Conservation (phyloP, 768 basidiomycete species). For the Xerocomellus amylosporus region DNA sequence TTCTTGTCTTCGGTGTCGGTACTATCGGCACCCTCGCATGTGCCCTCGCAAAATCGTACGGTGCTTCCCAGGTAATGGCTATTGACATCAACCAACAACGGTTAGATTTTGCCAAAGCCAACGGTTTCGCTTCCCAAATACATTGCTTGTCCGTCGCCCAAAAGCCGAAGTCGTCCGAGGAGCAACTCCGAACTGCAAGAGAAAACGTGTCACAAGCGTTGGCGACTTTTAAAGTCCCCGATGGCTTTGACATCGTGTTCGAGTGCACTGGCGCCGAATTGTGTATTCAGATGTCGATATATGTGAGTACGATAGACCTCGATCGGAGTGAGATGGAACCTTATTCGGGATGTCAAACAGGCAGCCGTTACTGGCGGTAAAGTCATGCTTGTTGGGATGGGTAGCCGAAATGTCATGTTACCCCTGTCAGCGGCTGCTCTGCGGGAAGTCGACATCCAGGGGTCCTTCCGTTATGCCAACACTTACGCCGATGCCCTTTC, state of each 20-base stretch:
- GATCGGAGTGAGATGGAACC: constrained; percentile 6
- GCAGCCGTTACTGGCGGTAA: constrained; percentile 82
- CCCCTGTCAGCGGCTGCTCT: constrained; percentile 82
- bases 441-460: constrained; percentile 90
- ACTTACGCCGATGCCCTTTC: constrained; percentile 86
- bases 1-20: constrained; percentile 90
- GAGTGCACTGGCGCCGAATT: constrained; percentile 95
- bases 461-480: constrained; percentile 88
- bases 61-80: constrained; percentile 70
- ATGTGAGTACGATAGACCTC: constrained; percentile 53
- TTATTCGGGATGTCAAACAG: constrained; percentile 39
- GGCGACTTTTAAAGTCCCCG: constrained; percentile 52
- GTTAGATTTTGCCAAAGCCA: constrained; percentile 68
- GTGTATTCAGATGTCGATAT: constrained; percentile 87
- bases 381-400: constrained; percentile 96
- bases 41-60: constrained; percentile 68
- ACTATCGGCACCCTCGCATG: constrained; percentile 91
- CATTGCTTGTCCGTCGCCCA: constrained; percentile 57
- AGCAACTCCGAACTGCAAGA: constrained; percentile 58
- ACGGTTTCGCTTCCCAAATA: constrained; percentile 77
- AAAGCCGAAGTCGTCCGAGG: constrained; percentile 52
- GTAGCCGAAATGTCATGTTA: constrained; percentile 73
- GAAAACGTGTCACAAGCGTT: constrained; percentile 53
- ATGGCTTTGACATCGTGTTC: constrained; percentile 91
- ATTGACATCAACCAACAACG: constrained; percentile 84